A percentile compares a stretch with the other conserved stretches of the same genome.
phyloP scores from a whole-genome alignment of 139 green algal species.

The Picochlorum sp. region DNA sequence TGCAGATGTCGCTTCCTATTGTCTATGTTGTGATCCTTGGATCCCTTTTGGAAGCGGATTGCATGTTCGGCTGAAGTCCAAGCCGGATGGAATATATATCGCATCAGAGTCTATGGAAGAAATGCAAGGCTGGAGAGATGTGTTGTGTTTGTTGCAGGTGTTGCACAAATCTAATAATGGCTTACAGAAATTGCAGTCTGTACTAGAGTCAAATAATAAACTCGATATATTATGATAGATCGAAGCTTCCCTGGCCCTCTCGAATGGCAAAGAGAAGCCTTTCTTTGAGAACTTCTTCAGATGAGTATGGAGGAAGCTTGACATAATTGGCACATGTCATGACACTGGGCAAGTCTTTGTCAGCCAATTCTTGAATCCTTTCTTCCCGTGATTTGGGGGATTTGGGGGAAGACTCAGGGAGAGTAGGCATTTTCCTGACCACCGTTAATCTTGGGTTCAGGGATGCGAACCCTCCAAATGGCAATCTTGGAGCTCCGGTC shows the following conservation, averaged over 20 bases:
- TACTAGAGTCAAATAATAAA: conserved; percentile 1
- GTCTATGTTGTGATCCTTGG: too few species aligned
- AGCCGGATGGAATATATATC: neutral
- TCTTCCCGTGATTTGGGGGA: conserved; percentile 9
- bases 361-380: conserved; percentile 26
- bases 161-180: neutral
- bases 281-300: conserved; percentile 72
- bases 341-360: conserved; percentile 88
- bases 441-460: conserved; percentile 92
- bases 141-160: neutral
- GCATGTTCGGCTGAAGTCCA: too few species aligned
- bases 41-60: too few species aligned
- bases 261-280: conserved; percentile 80
- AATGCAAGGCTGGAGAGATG: neutral
- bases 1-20: too few species aligned
- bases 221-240: conserved; percentile 71
- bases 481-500: conserved; percentile 86
- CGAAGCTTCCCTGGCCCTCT: conserved; percentile 90
- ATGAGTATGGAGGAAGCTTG: conserved; percentile 95
- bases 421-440: conserved; percentile 77
- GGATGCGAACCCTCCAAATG: conserved; percentile 78
- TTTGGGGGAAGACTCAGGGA: neutral
- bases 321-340: conserved; percentile 99
- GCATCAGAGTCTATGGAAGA: neutral
- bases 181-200: neutral